Percentiles rank a stretch among this genome's conserved stretches.
These are phyloP conservation scores for Ailanthus altissimus DNA, from an alignment of 345 rosid genomes.

Conservation along the genomic window DNA sequence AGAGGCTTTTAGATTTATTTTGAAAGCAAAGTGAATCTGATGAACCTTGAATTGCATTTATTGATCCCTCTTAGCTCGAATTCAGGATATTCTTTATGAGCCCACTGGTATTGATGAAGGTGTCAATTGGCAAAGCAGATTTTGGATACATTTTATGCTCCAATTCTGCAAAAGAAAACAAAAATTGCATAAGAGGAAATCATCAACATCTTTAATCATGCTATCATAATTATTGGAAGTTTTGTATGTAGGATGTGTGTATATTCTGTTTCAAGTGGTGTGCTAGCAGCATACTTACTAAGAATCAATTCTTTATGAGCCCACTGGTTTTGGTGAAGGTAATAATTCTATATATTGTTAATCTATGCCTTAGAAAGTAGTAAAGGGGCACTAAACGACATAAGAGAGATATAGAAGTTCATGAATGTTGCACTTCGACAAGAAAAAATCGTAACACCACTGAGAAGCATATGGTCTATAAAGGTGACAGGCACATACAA, in stretches of 20 bases:
- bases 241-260: too few species aligned
- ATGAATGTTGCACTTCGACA: not conserved
- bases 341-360: not conserved
- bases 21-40: not conserved
- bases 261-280: too few species aligned
- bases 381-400: not conserved
- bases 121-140: not conserved
- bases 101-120: not conserved
- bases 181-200: too few species aligned
- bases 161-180: too few species aligned
- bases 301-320: not conserved
- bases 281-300: too few species aligned
- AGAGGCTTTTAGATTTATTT: not conserved
- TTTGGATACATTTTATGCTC: too few species aligned
- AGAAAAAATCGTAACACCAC: not conserved
- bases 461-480: not conserved
- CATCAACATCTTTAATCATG: too few species aligned
- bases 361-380: not conserved
- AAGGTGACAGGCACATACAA: not conserved
- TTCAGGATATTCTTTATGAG: not conserved
- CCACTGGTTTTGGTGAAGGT: not conserved
- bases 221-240: too few species aligned
- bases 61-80: not conserved
- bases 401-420: not conserved
- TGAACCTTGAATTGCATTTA: not conserved